phyloP scores from a whole-genome alignment of 208 protist genomes.

The Sergeia podlipaevii region DNA sequence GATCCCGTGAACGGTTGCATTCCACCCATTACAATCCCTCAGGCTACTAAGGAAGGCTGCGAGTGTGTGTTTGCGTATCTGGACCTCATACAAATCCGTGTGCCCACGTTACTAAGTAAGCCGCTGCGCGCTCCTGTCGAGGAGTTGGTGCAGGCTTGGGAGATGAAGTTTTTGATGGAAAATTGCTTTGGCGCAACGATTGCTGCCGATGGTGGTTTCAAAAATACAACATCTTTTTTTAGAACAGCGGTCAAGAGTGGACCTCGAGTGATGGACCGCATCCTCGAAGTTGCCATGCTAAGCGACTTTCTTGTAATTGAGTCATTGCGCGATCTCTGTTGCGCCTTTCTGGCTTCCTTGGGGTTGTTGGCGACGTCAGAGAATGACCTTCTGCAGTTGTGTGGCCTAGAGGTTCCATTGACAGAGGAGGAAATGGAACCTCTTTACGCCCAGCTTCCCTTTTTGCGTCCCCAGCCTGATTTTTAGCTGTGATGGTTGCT shows the following conservation, averaged over 20 bases:
- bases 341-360: slow-evolving; percentile 73
- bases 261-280: slow-evolving; percentile 32
- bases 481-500: background rate
- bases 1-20: slow-evolving; percentile 30
- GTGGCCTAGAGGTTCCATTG: slow-evolving; percentile 38
- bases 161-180: slow-evolving; percentile 64
- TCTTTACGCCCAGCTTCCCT: slow-evolving; percentile 74
- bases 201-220: slow-evolving; percentile 2
- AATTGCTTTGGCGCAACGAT: slow-evolving; percentile 32
- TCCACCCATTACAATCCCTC: slow-evolving; percentile 63
- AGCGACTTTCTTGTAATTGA: slow-evolving; percentile 87
- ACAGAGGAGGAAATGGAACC: slow-evolving; percentile 73
- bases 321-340: slow-evolving; percentile 70
- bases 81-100: slow-evolving; percentile 60
- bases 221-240: slow-evolving; percentile 21
- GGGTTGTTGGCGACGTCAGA: slow-evolving; percentile 53
- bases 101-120: slow-evolving; percentile 74
- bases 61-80: slow-evolving; percentile 72
- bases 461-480: slow-evolving; percentile 52
- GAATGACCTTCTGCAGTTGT: slow-evolving; percentile 68
- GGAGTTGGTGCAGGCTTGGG: slow-evolving; percentile 81
- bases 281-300: slow-evolving; percentile 81
- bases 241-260: slow-evolving; percentile 29
- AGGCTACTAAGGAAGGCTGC: slow-evolving; percentile 60
- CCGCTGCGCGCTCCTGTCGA: slow-evolving; percentile 76